Base-by-base conservation (phyloP, 2,329 filamentous ascomycete species). In the Elsinoe necatrix region DNA sequence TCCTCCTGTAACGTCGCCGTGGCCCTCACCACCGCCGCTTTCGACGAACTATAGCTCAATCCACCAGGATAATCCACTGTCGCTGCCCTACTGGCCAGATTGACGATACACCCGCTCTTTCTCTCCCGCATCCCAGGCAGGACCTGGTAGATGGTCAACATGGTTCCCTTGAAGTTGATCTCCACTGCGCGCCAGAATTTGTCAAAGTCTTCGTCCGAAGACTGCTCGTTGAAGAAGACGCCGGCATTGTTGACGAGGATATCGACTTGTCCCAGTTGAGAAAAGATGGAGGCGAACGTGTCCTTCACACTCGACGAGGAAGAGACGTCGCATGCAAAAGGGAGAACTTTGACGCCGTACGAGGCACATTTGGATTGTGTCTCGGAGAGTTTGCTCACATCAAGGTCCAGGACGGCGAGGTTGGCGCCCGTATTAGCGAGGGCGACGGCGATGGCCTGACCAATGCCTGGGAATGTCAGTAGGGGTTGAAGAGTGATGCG, bases 171-270 rank as follows among this genome's bases (percentile, higher is more conserved):
- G 31, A 52, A 52, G 25, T 52, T 52, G 16, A 39, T 52, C 48
- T 52, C 48, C 11, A 52, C 48, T 2, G 48, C 48, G 20, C 48
- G 25, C 48, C 48, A 52, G 48, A 52, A 52, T 27, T 52, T 52
- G 48, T 52, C 48, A 39, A 52, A 52, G 48, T 52, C 48, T 14
- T 31, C 48, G 31, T 52, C 48, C 16, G 48, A 52, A 12, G 48
- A 34, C 29, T 23, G 25, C 18, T 52, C 48, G 48, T 34, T 34
- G 34, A 34, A 52, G 48, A 52, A 52, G 29, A 52, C 48, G 39
- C 54, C 54, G 12, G 54, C 54, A 21, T 56, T 56, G 29, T 56
- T 56, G 54, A 56, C 27, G 21, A 56, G 54, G n/a, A 56, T 48
- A 20, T 56, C 54, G 2, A 56, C 54, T 5, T 23, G 54, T 9